These are phyloP conservation scores for Rhizoclosmatium globosum DNA, from an alignment of 192 early-diverging fungal genomes.

Conservation along the genomic window DNA sequence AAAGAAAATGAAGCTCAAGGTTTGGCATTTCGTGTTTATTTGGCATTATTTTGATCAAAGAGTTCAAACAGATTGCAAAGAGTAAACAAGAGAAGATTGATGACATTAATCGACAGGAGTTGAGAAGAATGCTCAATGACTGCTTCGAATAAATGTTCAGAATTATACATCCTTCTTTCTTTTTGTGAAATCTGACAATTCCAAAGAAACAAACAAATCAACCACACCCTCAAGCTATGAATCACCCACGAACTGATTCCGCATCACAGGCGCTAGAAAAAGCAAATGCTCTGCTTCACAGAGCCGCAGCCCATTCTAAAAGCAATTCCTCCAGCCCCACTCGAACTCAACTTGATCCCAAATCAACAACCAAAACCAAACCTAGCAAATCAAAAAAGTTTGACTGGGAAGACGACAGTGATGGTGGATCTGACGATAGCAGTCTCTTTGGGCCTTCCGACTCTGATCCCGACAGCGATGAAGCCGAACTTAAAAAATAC, in stretches of 20 bases:
- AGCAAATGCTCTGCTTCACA: slow-evolving; percentile 14
- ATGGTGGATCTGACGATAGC: background rate
- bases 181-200: background rate
- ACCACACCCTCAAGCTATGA: too few relatives aligned
- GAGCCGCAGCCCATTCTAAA: background rate
- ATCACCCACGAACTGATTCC: background rate
- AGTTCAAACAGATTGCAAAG: slow-evolving; percentile 13
- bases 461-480: background rate
- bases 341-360: background rate
- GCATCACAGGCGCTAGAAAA: slow-evolving; percentile 13
- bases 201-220: too few relatives aligned
- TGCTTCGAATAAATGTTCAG: slow-evolving; percentile 15
- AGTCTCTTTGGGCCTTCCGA: background rate
- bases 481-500: background rate
- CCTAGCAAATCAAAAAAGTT: background rate
- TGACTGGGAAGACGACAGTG: slow-evolving; percentile 15
- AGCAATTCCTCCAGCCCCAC: slow-evolving; percentile 5
- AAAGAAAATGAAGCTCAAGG: slow-evolving; percentile 59
- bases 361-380: background rate
- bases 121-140: slow-evolving; percentile 28
- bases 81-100: slow-evolving; percentile 28
- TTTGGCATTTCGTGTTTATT: slow-evolving; percentile 9
- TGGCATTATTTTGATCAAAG: background rate
- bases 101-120: slow-evolving; percentile 34
- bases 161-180: background rate